Conservation (phyloP, 345 rosid species). For the Eucalyptus curtisii region DNA sequence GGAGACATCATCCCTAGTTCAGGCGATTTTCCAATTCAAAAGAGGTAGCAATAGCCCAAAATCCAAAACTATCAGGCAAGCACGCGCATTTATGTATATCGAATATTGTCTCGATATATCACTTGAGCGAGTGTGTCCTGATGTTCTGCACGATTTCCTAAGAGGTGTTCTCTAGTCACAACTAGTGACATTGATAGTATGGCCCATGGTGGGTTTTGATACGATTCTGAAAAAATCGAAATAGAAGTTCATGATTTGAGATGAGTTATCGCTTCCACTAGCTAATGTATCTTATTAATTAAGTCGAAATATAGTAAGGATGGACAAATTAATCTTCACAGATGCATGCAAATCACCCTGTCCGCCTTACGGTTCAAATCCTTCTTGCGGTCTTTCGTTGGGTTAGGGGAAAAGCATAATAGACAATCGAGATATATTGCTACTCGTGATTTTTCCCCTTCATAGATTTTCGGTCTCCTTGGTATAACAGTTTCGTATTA, state of each 20-base stretch:
- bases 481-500: background rate
- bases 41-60: background rate
- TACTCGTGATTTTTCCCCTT: background rate
- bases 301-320: background rate
- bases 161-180: background rate
- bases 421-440: background rate
- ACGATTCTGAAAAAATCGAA: rapidly evolving
- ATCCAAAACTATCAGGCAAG: background rate
- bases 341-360: background rate
- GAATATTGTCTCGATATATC: background rate
- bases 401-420: background rate
- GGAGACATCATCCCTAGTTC: background rate
- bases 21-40: background rate
- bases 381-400: too few species aligned
- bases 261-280: background rate
- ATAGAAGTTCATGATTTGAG: background rate
- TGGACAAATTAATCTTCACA: background rate
- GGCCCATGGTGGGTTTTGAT: background rate
- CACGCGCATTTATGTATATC: rapidly evolving
- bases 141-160: rapidly evolving
- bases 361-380: too few species aligned
- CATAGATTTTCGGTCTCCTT: background rate
- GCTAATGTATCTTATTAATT: background rate
- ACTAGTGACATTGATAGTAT: rapidly evolving
- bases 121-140: background rate